Evolutionary conservation across 352 stramenopile species (phyloP).

Genomic region (Globisporangium irregulare): DNA sequence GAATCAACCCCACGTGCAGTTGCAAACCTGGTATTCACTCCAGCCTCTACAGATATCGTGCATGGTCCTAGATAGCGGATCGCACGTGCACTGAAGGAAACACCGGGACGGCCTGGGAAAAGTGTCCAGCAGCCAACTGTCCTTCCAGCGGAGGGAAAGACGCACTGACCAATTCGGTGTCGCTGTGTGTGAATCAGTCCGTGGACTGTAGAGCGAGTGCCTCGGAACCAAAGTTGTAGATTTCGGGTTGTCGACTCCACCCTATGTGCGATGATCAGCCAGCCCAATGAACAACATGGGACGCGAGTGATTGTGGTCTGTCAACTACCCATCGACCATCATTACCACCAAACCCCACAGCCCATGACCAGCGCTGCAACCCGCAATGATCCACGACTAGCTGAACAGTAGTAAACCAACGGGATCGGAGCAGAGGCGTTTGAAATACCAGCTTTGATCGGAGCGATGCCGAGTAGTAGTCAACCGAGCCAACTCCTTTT

Average conservation of each 20-base stretch:
- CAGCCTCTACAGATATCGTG: no score
- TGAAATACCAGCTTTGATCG: no score
- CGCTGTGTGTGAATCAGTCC: neutral
- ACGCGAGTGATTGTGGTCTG: no score
- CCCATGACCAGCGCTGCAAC: neutral
- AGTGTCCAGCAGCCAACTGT: neutral
- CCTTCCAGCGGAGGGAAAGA: neutral
- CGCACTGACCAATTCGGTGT: neutral
- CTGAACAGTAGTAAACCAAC: neutral
- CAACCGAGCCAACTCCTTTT: neutral
- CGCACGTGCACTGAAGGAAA: no score
- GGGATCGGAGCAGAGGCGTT: no score
- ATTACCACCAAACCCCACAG: neutral
- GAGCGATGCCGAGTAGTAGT: neutral
- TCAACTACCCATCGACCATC: neutral
- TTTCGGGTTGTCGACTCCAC: no score
- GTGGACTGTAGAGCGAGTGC: neutral
- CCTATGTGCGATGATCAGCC: no score
- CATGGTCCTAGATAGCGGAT: no score
- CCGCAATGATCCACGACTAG: neutral
- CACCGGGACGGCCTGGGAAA: neutral
- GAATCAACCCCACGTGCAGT: no score
- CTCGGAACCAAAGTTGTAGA: neutral
- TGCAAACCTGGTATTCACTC: no score
- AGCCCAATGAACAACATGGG: no score